Evolutionary conservation across 108 stramenopile species (phyloP).

Genomic region (Asterionellopsis glacialis): DNA sequence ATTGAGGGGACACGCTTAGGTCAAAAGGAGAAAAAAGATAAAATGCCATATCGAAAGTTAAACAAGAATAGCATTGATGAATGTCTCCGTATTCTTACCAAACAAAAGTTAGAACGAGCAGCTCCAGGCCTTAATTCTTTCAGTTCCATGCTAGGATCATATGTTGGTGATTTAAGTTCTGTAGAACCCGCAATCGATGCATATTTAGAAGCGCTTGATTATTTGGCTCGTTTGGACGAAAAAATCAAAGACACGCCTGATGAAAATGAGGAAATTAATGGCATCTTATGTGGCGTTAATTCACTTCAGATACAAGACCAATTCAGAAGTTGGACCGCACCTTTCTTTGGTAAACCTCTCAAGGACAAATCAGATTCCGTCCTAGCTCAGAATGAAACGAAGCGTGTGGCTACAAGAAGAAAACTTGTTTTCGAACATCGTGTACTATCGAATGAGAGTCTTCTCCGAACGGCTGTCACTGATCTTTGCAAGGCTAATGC

Average conservation of each 20-base stretch:
- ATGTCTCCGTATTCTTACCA: slow-evolving; percentile 48
- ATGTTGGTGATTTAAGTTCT: slow-evolving; percentile 68
- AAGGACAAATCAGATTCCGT: slow-evolving; percentile 19
- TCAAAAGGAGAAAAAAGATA: slow-evolving; percentile 33
- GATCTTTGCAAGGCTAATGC: slow-evolving; percentile 51
- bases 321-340: slow-evolving; percentile 7
- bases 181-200: slow-evolving; percentile 62
- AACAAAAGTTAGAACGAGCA: slow-evolving; percentile 61
- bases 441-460: slow-evolving; percentile 46
- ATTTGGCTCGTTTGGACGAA: slow-evolving; percentile 32
- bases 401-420: neutral
- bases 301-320: slow-evolving; percentile 10
- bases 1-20: slow-evolving; percentile 58
- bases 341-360: slow-evolving; percentile 3
- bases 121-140: slow-evolving; percentile 40
- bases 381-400: neutral
- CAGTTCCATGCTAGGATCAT: slow-evolving; percentile 53
- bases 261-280: slow-evolving; percentile 7
- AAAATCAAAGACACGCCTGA: neutral
- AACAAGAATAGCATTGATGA: slow-evolving; percentile 64
- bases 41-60: slow-evolving; percentile 71
- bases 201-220: slow-evolving; percentile 43
- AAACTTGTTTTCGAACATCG: slow-evolving; percentile 19
- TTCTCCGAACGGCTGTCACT: slow-evolving; percentile 48
- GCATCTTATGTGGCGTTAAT: neutral